These are phyloP conservation scores for Candida boleticola DNA, from an alignment of 805 yeast genomes.

Conservation along the genomic window DNA sequence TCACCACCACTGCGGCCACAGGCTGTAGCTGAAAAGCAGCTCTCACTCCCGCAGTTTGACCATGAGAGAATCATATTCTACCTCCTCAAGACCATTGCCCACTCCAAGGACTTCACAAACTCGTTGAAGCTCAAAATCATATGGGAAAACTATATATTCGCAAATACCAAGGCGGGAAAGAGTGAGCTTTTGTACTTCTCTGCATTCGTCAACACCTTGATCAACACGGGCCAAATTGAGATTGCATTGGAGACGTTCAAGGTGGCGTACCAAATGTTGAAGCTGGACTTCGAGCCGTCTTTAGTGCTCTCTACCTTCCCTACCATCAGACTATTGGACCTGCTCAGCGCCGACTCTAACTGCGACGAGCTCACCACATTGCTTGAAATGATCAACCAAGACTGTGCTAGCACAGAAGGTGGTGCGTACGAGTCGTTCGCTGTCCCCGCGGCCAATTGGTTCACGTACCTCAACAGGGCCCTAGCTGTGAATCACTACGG, in stretches of 20 bases:
- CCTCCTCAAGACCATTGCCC: background rate
- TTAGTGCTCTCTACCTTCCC: conserved; percentile 15
- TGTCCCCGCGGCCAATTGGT: conserved; percentile 19
- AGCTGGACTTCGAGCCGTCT: background rate
- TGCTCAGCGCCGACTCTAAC: conserved; percentile 18
- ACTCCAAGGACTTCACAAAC: conserved; percentile 20
- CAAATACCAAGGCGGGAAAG: conserved; percentile 3
- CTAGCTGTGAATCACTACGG: conserved; percentile 23
- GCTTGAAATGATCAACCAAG: conserved; percentile 10
- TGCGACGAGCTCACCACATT: conserved; percentile 18
- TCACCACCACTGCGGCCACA: background rate
- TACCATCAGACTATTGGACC: conserved; percentile 13
- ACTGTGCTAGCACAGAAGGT: background rate
- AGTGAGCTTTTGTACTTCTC: conserved; percentile 19
- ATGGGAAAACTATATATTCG: conserved; percentile 17
- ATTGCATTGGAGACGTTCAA: conserved; percentile 20
- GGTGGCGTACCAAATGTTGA: background rate
- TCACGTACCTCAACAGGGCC: conserved; percentile 20
- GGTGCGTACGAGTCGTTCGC: background rate
- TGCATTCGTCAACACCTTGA: conserved; percentile 19
- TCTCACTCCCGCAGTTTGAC: background rate
- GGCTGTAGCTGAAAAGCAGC: background rate
- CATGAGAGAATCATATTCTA: conserved; percentile 1
- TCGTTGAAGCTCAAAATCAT: conserved; percentile 19
- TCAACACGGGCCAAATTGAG: conserved; percentile 23